Base-by-base conservation (phyloP, 192 early-diverging fungal genomes). In the Spizellomyces punctatus region DNA sequence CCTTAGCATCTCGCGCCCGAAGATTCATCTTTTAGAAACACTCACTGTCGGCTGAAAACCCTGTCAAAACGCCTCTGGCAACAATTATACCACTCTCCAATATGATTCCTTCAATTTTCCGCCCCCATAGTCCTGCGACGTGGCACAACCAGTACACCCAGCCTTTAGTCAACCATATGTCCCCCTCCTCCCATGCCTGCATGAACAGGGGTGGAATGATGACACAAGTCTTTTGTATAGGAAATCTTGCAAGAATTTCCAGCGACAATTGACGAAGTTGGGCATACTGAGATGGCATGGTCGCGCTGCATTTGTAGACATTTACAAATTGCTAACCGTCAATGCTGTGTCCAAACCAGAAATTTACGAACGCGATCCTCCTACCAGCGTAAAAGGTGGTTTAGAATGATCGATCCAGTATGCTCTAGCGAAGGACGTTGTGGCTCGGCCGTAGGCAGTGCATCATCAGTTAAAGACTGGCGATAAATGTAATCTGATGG, bases 241-340 rank as follows among this genome's bases (percentile, higher is more conserved):
- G 50, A 19, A 54, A 54, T n/a, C 50, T 12, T 54, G 50, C 50
- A 12, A 54, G 50, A 19, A 54, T 54, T 54, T 54, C 50, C 50
- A 54, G 50, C 50, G 50, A 54, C 50, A 54, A 4, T 54, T 54
- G 50, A 12, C 50, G 50, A n/a, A 54, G 12, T 54, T 54, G 50
- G 17, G 50, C 14, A 19, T n/a, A 19, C 4, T 54, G 50, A 19
- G 50, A 54, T n/a, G 50, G 14, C 17, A n/a, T 19, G 14, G 17
- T 54, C 1, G 50, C 12, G 14, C 50, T 54, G 50, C 12, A n/a
- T n/a, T 0, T n/a, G 12, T 12, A 54, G 50, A 19, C 50, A 4
- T 54, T 12, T 2, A n/a, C 49, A 52, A n/a, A 52, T 52, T 52
- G 9, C n/a, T 52, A n/a, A 54, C 50, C 50, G 0, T 12, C 17